Percentiles rank a stretch among this genome's conserved stretches.
These are phyloP conservation scores for Coemansia sp. DNA, from an alignment of 192 early-diverging fungal species.

Conservation along the genomic window DNA sequence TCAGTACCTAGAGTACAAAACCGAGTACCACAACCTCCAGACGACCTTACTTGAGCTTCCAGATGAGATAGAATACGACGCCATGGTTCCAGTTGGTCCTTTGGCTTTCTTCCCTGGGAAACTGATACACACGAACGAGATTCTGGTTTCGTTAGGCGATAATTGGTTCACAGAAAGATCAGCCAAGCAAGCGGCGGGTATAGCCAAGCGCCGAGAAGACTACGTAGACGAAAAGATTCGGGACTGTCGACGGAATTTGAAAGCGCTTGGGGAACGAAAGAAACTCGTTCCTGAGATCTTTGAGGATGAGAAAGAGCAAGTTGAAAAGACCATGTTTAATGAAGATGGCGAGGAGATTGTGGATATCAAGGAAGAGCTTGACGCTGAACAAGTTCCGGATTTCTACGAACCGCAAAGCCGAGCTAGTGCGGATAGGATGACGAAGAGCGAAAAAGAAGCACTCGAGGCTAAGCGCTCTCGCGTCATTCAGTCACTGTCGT, in stretches of 20 bases:
- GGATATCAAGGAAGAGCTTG: slow-evolving; percentile 51
- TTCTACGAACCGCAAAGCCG: slow-evolving; percentile 4
- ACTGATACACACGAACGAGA: slow-evolving; percentile 90
- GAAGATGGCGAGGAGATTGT: slow-evolving; percentile 53
- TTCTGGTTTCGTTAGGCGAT: slow-evolving; percentile 83
- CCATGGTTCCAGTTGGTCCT: slow-evolving; percentile 76
- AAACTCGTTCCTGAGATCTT: background rate
- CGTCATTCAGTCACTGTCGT: slow-evolving; percentile 13
- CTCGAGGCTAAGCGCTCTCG: slow-evolving; percentile 19
- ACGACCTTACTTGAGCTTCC: slow-evolving; percentile 25
- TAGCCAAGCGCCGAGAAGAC: slow-evolving; percentile 63
- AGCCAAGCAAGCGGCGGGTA: slow-evolving; percentile 67
- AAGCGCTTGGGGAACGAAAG: slow-evolving; percentile 6
- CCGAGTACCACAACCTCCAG: slow-evolving; percentile 41
- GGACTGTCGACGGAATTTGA: slow-evolving; percentile 10
- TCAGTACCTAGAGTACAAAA: slow-evolving; percentile 32
- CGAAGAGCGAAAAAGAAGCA: background rate
- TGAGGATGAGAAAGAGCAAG: background rate
- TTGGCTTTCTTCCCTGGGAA: slow-evolving; percentile 86
- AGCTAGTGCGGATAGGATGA: background rate
- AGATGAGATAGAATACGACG: slow-evolving; percentile 27
- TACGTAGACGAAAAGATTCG: slow-evolving; percentile 31
- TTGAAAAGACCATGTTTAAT: slow-evolving; percentile 20
- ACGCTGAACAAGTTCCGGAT: slow-evolving; percentile 7
- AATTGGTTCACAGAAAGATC: slow-evolving; percentile 90